phyloP scores from a whole-genome alignment of 23 red algal genomes.

The Porphyridium purpureum region DNA sequence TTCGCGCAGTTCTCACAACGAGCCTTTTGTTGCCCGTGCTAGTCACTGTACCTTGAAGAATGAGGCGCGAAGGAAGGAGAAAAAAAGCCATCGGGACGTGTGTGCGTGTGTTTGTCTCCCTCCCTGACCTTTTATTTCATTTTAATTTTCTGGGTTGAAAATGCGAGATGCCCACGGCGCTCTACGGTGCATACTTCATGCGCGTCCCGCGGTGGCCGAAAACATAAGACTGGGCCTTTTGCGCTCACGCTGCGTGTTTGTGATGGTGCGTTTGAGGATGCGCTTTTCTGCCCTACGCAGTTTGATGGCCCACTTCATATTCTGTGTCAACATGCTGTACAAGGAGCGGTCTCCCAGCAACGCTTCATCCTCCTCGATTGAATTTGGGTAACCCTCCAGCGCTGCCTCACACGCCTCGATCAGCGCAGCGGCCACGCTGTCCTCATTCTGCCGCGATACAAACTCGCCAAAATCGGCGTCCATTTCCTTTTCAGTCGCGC shows the following conservation, averaged over 20 bases:
- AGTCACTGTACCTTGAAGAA: too few relatives aligned
- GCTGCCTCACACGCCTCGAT: slow-evolving; percentile 33
- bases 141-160: too few relatives aligned
- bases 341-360: slow-evolving; percentile 27
- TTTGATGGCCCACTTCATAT: slow-evolving; percentile 68
- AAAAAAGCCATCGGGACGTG: too few relatives aligned
- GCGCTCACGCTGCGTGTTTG: slow-evolving; percentile 41
- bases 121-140: too few relatives aligned
- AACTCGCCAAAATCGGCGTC: slow-evolving; percentile 52
- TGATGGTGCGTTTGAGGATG: slow-evolving; percentile 73
- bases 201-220: too few relatives aligned
- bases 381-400: slow-evolving; percentile 37
- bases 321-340: slow-evolving; percentile 48
- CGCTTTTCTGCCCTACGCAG: slow-evolving; percentile 76
- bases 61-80: too few relatives aligned
- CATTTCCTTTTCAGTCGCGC: slow-evolving; percentile 37
- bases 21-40: too few relatives aligned
- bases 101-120: too few relatives aligned
- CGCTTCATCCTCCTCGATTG: slow-evolving; percentile 55
- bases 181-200: too few relatives aligned
- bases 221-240: slow-evolving; percentile 44
- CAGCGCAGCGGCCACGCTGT: slow-evolving; percentile 23
- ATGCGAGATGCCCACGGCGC: too few relatives aligned
- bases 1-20: too few relatives aligned
- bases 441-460: slow-evolving; percentile 61